Base-by-base conservation (phyloP, 306 rosid species). In the Alnus glutinosa region DNA sequence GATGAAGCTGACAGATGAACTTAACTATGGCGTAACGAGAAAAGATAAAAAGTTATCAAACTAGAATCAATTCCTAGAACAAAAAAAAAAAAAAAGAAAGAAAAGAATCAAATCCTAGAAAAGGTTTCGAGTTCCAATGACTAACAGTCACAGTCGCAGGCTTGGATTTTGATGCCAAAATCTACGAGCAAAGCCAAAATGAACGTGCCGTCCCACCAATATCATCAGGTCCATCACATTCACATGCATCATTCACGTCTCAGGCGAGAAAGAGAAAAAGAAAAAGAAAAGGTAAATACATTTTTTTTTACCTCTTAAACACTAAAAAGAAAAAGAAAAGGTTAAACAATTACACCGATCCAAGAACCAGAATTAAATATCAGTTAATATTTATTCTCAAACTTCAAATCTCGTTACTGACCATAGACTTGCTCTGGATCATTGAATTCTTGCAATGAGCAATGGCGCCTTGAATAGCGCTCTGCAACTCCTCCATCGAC, bases 401-500 rank as follows among this genome's bases (percentile, higher is more conserved):
- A 16, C 3, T 69, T 81, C 42, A 82, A 82, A 88, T 90, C 87
- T 88, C 83, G 55, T 82, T 74, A 84, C 92, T 86, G 77, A 86
- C 84, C 89, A 77, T 74, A 12, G 84, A 47, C 76, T 86, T 87
- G 83, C 76, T 79, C 76, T 83, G 93, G 70, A 79, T 77, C 88
- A 88, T 73, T 5, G 97, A 92, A 86, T 86, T 92, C 85, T 95
- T 95, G 90, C 98, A 95, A 86, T 95, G 98, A 19, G 98, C 92
- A 59, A 95, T 95, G 5, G 98, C 98, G 47, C 98, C 95, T 88
- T 92, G 98, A 70, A 95, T 95, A 5, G 98, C 98, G 77, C 89
- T 92, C 86, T 95, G 98, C 77, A 95, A 84, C 83, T 95, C 99
- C 81, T 95, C 99, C 93, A 89, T 90, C 0, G 98, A 90, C 13